Base-by-base conservation (phyloP, 306 rosid species). In the Vigna reflexopilosa region DNA sequence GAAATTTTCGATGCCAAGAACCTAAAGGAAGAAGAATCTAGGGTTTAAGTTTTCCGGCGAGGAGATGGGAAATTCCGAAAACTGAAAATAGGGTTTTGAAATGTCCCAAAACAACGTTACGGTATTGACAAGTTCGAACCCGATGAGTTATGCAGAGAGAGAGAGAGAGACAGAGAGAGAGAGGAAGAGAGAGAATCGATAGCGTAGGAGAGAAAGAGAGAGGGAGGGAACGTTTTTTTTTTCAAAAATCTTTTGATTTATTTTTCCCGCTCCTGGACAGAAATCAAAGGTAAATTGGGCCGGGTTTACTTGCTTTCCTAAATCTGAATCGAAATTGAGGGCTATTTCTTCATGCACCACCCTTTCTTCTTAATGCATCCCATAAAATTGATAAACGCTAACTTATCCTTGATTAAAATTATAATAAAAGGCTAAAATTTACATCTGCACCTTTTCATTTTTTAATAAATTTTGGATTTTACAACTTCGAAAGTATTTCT, bases 261-360 rank as follows among this genome's bases (percentile, higher is more conserved):
- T 50, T 77, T 87, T 84, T 91, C 96, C 91, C 93, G 93, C 96
- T 77, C 62, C 50, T 59, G 24, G 26, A 20, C 75, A 8, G 6
- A 44, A 30, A 50, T 42, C 19, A 34, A 52, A 75, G 6, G 22
- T 24, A n/a, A 64, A 64, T 36, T 64, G 48, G 70, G 50, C 67
- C 45, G 32, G 13, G 9, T 6, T 10, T 5, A 13, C n/a, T 22
- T 22, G 45, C 44, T 19, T 4, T 24, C 1, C 17, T 26, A 11
- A 24, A 22, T 12, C n/a, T 34, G 5, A 30, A 4, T 30, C 34
- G 34, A 30, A 30, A 30, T 30, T 0, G 0, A 30, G 5, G 4
- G 1, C 34, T 30, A 4, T 4, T 30, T 30, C 5, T 30, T 30
- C 34, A 30, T 30, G 34, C 34, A 30, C 34, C 34, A 30, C 5